These are phyloP conservation scores for Phenoliferia sp. DNA, from an alignment of 1,284 basidiomycete species.

Conservation along the genomic window DNA sequence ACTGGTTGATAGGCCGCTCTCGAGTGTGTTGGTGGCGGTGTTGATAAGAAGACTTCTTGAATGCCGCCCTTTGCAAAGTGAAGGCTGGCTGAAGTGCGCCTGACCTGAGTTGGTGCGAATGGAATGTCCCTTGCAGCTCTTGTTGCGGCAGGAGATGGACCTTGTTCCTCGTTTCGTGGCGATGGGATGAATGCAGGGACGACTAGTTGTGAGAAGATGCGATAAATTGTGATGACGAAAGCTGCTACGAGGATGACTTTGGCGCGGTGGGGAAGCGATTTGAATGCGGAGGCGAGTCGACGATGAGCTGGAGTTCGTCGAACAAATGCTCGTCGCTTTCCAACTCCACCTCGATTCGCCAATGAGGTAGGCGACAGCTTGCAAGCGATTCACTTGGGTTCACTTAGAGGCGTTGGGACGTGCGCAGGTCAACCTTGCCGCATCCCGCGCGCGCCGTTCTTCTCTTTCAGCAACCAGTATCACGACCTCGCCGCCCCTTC, in stretches of 20 bases:
- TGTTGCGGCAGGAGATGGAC: background rate
- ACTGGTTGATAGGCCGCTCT: background rate
- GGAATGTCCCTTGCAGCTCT: background rate
- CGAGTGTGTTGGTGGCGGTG: background rate
- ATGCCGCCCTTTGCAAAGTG: conserved; percentile 1
- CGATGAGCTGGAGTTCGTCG: background rate
- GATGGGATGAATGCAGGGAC: background rate
- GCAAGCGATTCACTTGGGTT: no score
- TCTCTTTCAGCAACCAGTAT: no score
- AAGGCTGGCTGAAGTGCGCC: conserved; percentile 3
- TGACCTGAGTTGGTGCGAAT: background rate
- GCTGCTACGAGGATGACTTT: background rate
- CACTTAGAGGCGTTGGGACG: no score
- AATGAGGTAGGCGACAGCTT: conserved; percentile 7
- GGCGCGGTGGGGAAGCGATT: background rate
- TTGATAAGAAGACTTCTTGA: conserved; percentile 8
- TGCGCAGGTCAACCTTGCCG: no score
- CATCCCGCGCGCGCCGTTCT: no score
- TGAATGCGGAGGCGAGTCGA: background rate
- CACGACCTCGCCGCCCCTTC: no score
- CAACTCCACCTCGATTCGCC: background rate
- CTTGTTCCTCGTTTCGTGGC: background rate
- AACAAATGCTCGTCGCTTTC: background rate
- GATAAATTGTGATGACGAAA: conserved; percentile 3
- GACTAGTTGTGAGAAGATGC: background rate